A percentile compares a stretch with the other conserved stretches of the same genome.
These are phyloP conservation scores for Diplodia mutila DNA, from an alignment of 2,329 filamentous ascomycete species.

Conservation along the genomic window DNA sequence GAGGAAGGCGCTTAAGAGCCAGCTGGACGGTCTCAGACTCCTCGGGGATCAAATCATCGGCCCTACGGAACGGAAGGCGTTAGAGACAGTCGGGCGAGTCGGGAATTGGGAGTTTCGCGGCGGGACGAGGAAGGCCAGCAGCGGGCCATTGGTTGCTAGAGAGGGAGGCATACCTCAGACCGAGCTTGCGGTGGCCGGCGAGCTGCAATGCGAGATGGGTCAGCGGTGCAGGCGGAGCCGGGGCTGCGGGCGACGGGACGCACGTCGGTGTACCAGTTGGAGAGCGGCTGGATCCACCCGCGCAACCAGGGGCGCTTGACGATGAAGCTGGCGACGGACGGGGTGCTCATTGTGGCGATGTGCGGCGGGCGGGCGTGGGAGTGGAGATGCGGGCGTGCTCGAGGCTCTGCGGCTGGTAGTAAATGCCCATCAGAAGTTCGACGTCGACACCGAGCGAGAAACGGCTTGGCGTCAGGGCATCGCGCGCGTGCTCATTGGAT, in stretches of 20 bases:
- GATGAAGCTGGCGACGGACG: constrained; percentile 75
- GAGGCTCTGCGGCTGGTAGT: constrained; percentile 34
- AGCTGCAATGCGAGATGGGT: constrained; percentile 46
- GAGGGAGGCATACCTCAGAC: constrained; percentile 70
- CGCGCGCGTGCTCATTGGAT: constrained; percentile 1
- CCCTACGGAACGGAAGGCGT: constrained; percentile 59
- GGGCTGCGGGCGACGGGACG: neutral
- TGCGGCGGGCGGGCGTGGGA: constrained; percentile 29
- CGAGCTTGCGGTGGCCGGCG: constrained; percentile 89
- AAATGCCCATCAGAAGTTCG: constrained; percentile 28
- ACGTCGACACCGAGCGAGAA: neutral
- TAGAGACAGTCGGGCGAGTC: constrained; percentile 31
- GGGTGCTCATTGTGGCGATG: constrained; percentile 65
- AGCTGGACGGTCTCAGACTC: constrained; percentile 85
- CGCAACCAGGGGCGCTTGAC: constrained; percentile 83
- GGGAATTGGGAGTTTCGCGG: neutral
- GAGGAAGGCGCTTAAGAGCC: constrained; percentile 85
- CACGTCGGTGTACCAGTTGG: constrained; percentile 81
- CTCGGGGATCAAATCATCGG: constrained; percentile 93
- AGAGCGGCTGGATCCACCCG: constrained; percentile 76
- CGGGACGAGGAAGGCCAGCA: constrained; percentile 3
- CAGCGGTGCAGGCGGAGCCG: constrained; percentile 6
- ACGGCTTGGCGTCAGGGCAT: constrained; percentile 18
- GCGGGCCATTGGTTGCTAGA: constrained; percentile 4
- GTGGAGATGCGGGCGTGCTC: constrained; percentile 26